Base-by-base conservation (phyloP, 331 rosid genomes). In the Quercus phellos region DNA sequence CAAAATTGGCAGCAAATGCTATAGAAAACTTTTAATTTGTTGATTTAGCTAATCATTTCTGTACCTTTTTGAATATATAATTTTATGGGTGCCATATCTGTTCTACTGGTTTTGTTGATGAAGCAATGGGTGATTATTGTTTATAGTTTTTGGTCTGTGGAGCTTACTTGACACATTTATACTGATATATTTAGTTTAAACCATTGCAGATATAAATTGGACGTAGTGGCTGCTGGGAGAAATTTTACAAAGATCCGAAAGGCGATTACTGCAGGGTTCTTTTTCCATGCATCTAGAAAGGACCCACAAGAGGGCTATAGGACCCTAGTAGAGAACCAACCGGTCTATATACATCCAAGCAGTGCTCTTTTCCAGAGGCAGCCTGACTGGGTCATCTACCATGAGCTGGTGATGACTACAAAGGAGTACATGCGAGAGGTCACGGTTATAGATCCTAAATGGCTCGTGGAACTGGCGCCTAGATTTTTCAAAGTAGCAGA, bases 351-450 rank as follows among this genome's bases (percentile, higher is more conserved):
- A 74, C 98, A 94, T 79, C 97, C 97, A 3, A 90, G 97, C 82
- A 90, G 92, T 21, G 97, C 97, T 22, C 87, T 94, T 80, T 94
- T 94, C 84, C 99, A 92, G 83, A 87, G 97, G 78, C 99, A 94
- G 61, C 97, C 97, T 2, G 97, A 90, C 46, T 38, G 46, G 46
- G 46, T 38, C 46, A 38, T 38, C 46, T 38, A 38, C 46, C 46
- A 38, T 38, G 46, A 38, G 46, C 12, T 38, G 3, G 46, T 38
- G 1, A 38, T 38, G 46, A 38, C 46, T 38, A 38, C 99, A 11
- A 94, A 92, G 72, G 99, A 94, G 73, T 94, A 92, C 51, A 94
- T 92, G 99, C 93, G 97, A 10, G 97, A 92, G 86, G 97, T 94
- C 78, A 90, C 97, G 2, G 97, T 92, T 43, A 63, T 94, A 21